Evolutionary conservation across 768 basidiomycete species (phyloP).

Genomic region (Termitomyces sp.): DNA sequence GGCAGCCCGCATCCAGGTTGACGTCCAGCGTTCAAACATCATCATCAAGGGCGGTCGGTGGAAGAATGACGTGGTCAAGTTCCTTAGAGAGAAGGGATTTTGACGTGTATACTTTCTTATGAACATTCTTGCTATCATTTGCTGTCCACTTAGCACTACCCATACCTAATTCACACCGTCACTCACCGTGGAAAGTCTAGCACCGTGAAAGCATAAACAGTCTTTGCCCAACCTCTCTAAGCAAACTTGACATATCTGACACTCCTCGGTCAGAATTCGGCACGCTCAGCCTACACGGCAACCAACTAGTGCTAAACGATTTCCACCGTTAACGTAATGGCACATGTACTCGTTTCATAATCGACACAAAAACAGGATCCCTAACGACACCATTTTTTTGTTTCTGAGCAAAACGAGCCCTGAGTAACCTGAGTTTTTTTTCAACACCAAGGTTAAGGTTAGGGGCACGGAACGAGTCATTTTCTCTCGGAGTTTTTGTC

Average conservation of each 20-base stretch:
- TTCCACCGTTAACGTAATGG: too few species aligned
- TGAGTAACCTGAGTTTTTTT: neutral
- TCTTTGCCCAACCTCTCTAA: neutral
- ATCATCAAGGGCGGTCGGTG: slow-evolving; percentile 57
- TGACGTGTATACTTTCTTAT: slow-evolving; percentile 20
- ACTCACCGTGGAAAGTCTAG: slow-evolving; percentile 2
- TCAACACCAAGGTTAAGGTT: slow-evolving; percentile 22
- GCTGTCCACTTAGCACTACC: slow-evolving; percentile 4
- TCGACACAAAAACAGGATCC: neutral
- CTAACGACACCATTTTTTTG: neutral
- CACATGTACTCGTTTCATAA: neutral
- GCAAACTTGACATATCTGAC: slow-evolving; percentile 1
- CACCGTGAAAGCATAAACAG: neutral
- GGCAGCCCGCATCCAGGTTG: slow-evolving; percentile 42
- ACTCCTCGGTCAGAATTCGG: neutral
- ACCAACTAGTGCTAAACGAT: neutral
- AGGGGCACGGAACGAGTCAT: slow-evolving; percentile 20
- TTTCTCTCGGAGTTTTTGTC: slow-evolving; percentile 9
- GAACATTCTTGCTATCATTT: slow-evolving; percentile 6
- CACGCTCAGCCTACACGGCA: neutral
- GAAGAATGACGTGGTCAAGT: slow-evolving; percentile 56
- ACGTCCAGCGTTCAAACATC: slow-evolving; percentile 43
- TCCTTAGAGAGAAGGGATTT: slow-evolving; percentile 64
- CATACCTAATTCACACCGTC: slow-evolving; percentile 7
- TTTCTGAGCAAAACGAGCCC: neutral